Evolutionary conservation across 495 filamentous ascomycete genomes (phyloP).

Genomic region (Chaetomium tenue): DNA sequence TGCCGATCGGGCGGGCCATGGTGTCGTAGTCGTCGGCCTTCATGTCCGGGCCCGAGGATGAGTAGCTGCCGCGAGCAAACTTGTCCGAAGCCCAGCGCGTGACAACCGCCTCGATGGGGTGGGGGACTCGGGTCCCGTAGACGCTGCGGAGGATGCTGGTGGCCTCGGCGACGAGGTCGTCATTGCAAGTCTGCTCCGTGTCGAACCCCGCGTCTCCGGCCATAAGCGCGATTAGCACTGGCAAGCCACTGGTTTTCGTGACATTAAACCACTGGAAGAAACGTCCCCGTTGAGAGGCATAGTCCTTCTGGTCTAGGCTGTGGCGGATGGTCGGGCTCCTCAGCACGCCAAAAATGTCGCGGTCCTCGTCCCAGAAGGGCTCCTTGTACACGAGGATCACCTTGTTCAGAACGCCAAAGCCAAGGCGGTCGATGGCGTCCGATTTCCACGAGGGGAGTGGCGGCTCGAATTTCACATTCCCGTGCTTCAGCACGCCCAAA

Average conservation of each 20-base stretch:
- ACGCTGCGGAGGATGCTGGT: slow-evolving; percentile 68
- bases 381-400: slow-evolving; percentile 85
- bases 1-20: slow-evolving; percentile 83
- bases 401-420: slow-evolving; percentile 94
- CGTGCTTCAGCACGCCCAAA: slow-evolving; percentile 82
- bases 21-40: slow-evolving; percentile 85
- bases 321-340: slow-evolving; percentile 60
- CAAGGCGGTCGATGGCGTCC: slow-evolving; percentile 78
- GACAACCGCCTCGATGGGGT: slow-evolving; percentile 81
- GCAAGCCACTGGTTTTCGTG: slow-evolving; percentile 80
- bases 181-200: slow-evolving; percentile 71
- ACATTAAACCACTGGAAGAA: slow-evolving; percentile 99
- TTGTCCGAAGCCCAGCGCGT: slow-evolving; percentile 91
- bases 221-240: slow-evolving; percentile 89
- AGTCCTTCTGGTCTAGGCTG: slow-evolving; percentile 54
- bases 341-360: slow-evolving; percentile 92
- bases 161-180: slow-evolving; percentile 73
- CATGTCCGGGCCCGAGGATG: slow-evolving; percentile 79
- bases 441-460: slow-evolving; percentile 81
- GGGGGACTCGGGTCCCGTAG: slow-evolving; percentile 55
- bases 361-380: slow-evolving; percentile 87
- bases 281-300: slow-evolving; percentile 61
- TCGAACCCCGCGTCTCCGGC: slow-evolving; percentile 91
- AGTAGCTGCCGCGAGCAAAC: slow-evolving; percentile 90
- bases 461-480: slow-evolving; percentile 72